Base-by-base conservation (phyloP, 31 red algal species). In the Bonnemaisonia californica region DNA sequence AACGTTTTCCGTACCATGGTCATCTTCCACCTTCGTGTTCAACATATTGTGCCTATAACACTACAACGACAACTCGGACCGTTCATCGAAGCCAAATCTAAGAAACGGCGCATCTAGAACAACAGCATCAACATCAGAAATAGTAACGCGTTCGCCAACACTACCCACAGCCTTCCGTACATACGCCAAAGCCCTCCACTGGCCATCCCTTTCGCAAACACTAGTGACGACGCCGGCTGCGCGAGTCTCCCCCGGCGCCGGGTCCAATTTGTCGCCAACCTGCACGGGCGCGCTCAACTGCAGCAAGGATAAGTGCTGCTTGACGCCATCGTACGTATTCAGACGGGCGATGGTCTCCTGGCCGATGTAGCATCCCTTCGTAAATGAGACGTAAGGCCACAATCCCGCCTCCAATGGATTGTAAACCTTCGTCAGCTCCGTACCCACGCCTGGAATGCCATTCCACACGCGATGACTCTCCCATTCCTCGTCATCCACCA, bases 281-380 rank as follows among this genome's bases (percentile, higher is more conserved):
- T n/a, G 19, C 33, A 66, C 74, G n/a, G 31, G 30, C 9, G 29
- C 22, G 39, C 16, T 34, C 26, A 92, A 61, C n/a, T 89, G 31
- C 31, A 86, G 27, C 35, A 73, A 38, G 19, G 35, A 34, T 74
- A 92, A 83, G 1, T 30, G 23, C 76, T n/a, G 19, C 57, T 84
- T 86, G 28, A 92, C 89, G 28, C 89, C 89, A 59, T 81, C 57
- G 28, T 92, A 90, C 0, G 89, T 89, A 45, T 72, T 86, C 24
- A 83, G 54, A 16, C 76, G 54, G 18, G 82, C 82, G 38, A 92
- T 92, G 3, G 89, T 92, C 51, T 92, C 89, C 45, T 92, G 89
- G 19, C 89, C 89, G 29, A 88, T 32, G 41, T 92, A 90, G 76
- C 85, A 92, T 22, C 89, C 89, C 62, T 92, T 92, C 31, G 67